Percentiles rank a stretch among this genome's conserved stretches.
phyloP scores from a whole-genome alignment of 805 yeast genomes.

The Starmerella bombicola region DNA sequence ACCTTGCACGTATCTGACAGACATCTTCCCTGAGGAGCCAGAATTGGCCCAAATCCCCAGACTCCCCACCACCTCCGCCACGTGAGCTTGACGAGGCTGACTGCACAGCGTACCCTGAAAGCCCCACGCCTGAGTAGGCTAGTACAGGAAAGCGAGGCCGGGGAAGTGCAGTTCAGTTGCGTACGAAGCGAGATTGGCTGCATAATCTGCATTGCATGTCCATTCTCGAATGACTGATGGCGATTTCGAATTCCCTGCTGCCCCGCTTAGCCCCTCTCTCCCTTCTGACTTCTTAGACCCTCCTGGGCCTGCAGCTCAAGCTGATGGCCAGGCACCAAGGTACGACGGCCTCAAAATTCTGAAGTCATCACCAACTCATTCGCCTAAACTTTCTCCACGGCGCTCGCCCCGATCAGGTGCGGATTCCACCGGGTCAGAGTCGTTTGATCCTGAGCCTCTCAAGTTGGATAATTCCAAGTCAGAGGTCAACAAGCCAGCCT shows the following conservation, averaged over 20 bases:
- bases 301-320: not conserved
- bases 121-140: too few species aligned
- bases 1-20: slow-evolving; percentile 37
- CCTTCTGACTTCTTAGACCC: slow-evolving; percentile 27
- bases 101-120: too few species aligned
- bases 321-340: too few species aligned
- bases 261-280: slow-evolving; percentile 32
- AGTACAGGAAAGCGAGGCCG: too few species aligned
- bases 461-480: too few species aligned
- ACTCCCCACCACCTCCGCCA: not conserved
- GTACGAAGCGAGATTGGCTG: too few species aligned
- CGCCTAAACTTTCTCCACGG: not conserved
- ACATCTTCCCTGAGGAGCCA: not conserved
- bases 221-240: slow-evolving; percentile 11
- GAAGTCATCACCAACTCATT: not conserved
- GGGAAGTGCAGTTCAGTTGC: too few species aligned
- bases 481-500: not conserved
- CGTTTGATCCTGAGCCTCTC: too few species aligned
- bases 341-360: too few species aligned
- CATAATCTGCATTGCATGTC: too few species aligned
- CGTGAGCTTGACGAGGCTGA: too few species aligned
- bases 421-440: not conserved
- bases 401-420: not conserved
- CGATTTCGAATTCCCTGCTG: slow-evolving; percentile 24
- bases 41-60: not conserved